Conservation (phyloP, 257 asterid species). For the Salvia miltiorrhiza region DNA sequence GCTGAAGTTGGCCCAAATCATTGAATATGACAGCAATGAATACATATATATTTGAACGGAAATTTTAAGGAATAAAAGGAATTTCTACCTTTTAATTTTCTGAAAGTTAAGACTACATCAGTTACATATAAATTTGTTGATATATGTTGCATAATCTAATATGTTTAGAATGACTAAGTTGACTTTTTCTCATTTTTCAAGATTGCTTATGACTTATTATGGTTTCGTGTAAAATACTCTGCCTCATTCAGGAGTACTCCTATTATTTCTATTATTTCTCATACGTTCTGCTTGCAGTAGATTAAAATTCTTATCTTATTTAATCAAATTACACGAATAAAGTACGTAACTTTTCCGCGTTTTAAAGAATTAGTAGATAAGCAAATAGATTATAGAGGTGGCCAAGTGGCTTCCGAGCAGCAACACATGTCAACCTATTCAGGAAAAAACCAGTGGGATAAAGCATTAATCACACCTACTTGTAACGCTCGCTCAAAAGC, state of each 20-base stretch:
- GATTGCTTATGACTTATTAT: neutral
- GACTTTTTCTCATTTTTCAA: neutral
- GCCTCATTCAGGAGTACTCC: neutral
- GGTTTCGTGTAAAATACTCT: neutral
- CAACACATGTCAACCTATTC: conserved; percentile 1
- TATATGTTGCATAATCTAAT: neutral
- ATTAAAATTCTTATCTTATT: neutral
- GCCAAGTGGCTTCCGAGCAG: conserved; percentile 19
- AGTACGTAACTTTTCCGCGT: neutral
- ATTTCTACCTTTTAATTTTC: neutral
- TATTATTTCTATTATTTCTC: conserved; percentile 1
- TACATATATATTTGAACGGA: neutral
- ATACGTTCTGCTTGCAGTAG: neutral
- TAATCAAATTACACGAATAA: neutral
- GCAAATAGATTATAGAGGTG: neutral
- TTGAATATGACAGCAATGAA: neutral
- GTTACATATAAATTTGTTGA: neutral
- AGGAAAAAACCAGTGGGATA: neutral
- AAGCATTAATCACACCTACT: neutral
- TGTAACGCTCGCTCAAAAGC: conserved; percentile 25
- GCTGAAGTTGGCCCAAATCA: neutral
- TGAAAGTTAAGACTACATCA: neutral
- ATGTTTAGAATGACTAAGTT: neutral
- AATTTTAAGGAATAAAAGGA: neutral
- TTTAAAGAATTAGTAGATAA: neutral